phyloP scores from a whole-genome alignment of 1,284 basidiomycete genomes.

The Tilletia walkeri region DNA sequence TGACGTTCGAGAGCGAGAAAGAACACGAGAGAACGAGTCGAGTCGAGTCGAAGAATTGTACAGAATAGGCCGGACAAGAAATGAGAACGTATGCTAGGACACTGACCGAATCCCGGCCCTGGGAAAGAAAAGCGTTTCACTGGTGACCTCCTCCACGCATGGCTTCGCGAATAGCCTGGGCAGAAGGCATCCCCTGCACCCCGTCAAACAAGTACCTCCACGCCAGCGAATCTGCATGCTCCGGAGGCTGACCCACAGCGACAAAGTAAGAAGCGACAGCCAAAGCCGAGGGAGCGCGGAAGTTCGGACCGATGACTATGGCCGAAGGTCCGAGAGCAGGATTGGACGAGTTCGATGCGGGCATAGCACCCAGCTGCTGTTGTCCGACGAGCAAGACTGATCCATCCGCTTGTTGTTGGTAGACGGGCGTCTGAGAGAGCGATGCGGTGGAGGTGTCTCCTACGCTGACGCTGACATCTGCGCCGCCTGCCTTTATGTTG shows the following conservation, averaged over 20 bases:
- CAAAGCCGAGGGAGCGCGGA: neutral
- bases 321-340: neutral
- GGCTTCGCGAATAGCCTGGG: neutral
- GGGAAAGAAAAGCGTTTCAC: too few species aligned
- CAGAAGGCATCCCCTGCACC: slow-evolving; percentile 5
- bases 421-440: neutral
- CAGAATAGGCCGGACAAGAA: too few species aligned
- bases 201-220: slow-evolving; percentile 3
- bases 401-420: neutral
- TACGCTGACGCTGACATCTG: too few species aligned
- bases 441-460: too few species aligned
- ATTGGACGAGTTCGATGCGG: neutral
- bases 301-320: neutral
- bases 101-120: too few species aligned
- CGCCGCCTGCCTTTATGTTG: too few species aligned
- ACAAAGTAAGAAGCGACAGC: neutral
- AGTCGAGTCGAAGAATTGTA: too few species aligned
- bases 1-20: too few species aligned
- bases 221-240: slow-evolving; percentile 3
- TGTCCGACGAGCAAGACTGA: neutral
- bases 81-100: too few species aligned
- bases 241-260: neutral
- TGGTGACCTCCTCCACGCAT: neutral
- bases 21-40: too few species aligned
- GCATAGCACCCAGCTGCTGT: neutral